phyloP scores from a whole-genome alignment of 495 filamentous ascomycete genomes.

The Amphirosellinia nigrospora region DNA sequence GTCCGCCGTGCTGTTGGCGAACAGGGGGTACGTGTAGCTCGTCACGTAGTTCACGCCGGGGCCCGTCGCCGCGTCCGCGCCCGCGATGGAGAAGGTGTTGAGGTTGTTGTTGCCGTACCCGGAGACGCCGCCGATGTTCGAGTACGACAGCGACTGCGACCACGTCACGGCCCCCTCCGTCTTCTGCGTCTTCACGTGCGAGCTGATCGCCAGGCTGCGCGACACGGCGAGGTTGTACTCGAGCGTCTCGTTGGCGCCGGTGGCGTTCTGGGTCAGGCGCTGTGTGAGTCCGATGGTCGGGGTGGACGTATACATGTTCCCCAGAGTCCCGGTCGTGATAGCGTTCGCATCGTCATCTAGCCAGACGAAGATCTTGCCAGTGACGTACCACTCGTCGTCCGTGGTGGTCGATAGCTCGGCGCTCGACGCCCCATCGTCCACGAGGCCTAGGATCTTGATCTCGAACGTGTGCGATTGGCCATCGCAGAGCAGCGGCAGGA shows the following conservation, averaged over 20 bases:
- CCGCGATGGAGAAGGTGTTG: constrained; percentile 67
- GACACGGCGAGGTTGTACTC: constrained; percentile 64
- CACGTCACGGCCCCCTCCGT: constrained; percentile 56
- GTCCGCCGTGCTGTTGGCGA: constrained; percentile 60
- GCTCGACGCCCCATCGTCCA: constrained; percentile 54
- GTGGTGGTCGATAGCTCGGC: constrained; percentile 64
- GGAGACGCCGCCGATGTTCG: constrained; percentile 64
- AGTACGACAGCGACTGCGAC: constrained; percentile 66
- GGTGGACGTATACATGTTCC: constrained; percentile 20
- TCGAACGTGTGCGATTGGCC: constrained; percentile 70
- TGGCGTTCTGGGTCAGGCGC: constrained; percentile 49
- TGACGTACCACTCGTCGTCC: constrained; percentile 77
- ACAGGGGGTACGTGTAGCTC: constrained; percentile 69
- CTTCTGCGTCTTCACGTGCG: constrained; percentile 57
- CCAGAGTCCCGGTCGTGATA: constrained; percentile 60
- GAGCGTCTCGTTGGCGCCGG: constrained; percentile 66
- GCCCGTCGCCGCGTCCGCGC: constrained; percentile 58
- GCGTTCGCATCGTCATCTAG: constrained; percentile 57
- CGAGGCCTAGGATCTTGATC: constrained; percentile 70
- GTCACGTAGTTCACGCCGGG: constrained; percentile 41
- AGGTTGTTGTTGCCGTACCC: constrained; percentile 64
- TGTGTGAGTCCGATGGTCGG: constrained; percentile 51
- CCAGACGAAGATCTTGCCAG: constrained; percentile 87
- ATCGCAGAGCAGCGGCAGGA: constrained; percentile 74
- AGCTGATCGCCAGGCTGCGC: constrained; percentile 62